Conservation (phyloP, 768 basidiomycete genomes). For the Hysterangium stoloniferum region DNA sequence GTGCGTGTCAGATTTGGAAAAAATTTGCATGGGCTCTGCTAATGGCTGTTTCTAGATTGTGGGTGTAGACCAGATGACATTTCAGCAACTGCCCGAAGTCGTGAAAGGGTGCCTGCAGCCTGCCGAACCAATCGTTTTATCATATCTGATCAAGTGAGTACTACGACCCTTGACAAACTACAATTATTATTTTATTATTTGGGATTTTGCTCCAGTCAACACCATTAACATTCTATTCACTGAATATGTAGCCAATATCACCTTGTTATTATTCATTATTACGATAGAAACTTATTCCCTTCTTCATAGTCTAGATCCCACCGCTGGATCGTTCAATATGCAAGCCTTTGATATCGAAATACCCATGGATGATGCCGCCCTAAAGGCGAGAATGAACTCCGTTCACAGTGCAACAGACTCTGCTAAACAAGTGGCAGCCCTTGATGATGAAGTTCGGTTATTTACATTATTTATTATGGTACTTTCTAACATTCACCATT, state of each 20-base stretch:
- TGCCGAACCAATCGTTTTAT: slow-evolving; percentile 73
- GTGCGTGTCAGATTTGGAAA: slow-evolving; percentile 30
- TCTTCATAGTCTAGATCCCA: slow-evolving; percentile 36
- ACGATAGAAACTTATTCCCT: not conserved
- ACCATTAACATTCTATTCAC: too few species aligned
- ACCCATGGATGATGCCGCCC: slow-evolving; percentile 70
- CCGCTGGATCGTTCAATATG: slow-evolving; percentile 44
- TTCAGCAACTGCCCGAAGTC: slow-evolving; percentile 77
- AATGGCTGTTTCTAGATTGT: slow-evolving; percentile 46
- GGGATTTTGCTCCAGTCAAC: too few species aligned
- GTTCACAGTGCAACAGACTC: slow-evolving; percentile 67
- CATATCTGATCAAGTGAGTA: slow-evolving; percentile 64
- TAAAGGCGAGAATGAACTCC: slow-evolving; percentile 65
- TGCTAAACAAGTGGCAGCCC: slow-evolving; percentile 51
- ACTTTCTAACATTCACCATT: not conserved
- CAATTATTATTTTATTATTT: too few species aligned
- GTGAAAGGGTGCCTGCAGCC: slow-evolving; percentile 72
- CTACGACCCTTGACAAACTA: slow-evolving; percentile 15
- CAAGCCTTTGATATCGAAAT: slow-evolving; percentile 84
- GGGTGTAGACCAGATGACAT: slow-evolving; percentile 57
- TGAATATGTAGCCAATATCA: too few species aligned
- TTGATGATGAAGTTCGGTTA: slow-evolving; percentile 80
- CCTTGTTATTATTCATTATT: slow-evolving; percentile 28
- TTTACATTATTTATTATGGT: not conserved
- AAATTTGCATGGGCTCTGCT: not conserved